Evolutionary conservation across 2,329 filamentous ascomycete species (phyloP), one percentile per base, ranked within the genome.

Genomic region (Trichoderma breve): DNA sequence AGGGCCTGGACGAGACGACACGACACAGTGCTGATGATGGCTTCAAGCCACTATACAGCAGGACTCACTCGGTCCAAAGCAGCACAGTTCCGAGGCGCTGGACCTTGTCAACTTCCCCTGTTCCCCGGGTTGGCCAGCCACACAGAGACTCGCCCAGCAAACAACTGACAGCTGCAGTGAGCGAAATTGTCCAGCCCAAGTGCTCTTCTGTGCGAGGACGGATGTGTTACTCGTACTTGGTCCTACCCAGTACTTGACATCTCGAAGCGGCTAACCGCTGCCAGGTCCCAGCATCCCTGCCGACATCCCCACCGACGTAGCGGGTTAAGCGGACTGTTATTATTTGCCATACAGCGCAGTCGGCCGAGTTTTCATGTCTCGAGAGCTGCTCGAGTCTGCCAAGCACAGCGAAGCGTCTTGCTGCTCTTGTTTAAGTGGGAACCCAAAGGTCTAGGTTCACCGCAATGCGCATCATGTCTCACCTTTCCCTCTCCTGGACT

Each of bases 251-350:
- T 36, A 60, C 57, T 34, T 32, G 34, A 14, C 32, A 47, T 47
- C 43, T 72, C 57, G 47, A 68, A 58, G 70, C 26, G 39, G 70
- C 63, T 68, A 72, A 62, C 70, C 70, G 64, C 70, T 72, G 70
- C 70, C 70, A 72, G 70, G 70, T 57, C 70, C 64, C 64, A 68
- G 60, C n/a, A 57, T 58, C 69, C 69, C 36, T 72, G 70, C 57
- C 43, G 7, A 24, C 14, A 21, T 68, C 70, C 24, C 70, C 70
- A 62, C 64, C 57, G 55, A 26, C 15, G 14, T 43, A 34, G 70
- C 53, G 57, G 70, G 53, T 36, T 67, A 55, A 66, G 60, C 55
- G 70, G 70, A 28, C 47, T 65, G 21, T 57, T 68, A 30, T 63
- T 55, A 57, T 68, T 63, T 72, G 70, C 64, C 64, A 62, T 32